Evolutionary conservation across 225 moss, liverwort and hornwort genomes (phyloP), one percentile per base, ranked within the genome.

Genomic region (Takakia lepidozioides): DNA sequence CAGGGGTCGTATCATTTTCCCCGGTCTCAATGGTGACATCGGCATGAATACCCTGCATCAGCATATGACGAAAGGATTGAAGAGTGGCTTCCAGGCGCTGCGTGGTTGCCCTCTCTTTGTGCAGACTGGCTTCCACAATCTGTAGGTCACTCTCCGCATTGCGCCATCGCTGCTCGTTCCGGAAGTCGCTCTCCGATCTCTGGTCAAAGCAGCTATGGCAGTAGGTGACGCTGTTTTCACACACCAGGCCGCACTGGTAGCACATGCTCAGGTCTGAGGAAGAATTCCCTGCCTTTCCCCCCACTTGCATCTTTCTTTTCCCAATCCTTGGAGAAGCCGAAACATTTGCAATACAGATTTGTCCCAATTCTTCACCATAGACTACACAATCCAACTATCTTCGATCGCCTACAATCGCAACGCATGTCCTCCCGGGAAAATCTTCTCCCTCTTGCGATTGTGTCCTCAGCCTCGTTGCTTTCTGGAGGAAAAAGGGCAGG

Each of bases 21-120:
- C 76, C 80, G 17, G 84, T 84, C 63, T 80, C 84, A 50, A 84
- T 84, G 0, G 84, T 84, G 15, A 84, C 84, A 51, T 84, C 84
- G 8, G 84, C 80, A 54, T 80, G 84, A 53, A 84, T 62, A 7
- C 84, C 80, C 49, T 76, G 63, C 49, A 67, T 47, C 11, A 84
- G 55, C 80, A 80, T 84, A 5, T 76, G 64, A 56, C 76, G 24
- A n/a, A 73, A 80, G 45, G 76, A 80, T 19, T 49, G 43, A 46
- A 84, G 57, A 29, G 76, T 70, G 54, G 36, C 80, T 49, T 70
- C 64, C 59, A 73, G 60, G 29, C 80, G 76, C 70, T 68, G 70
- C 15, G 59, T 73, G 42, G 51, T 51, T 7, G 73, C 63, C 38
- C 59, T 67, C 66, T 84, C 69, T 43, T 76, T 73, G 60, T 76